Evolutionary conservation across 208 protist genomes (phyloP), one percentile per base, ranked within the genome.

Genomic region (Acanthamoeba healyi): DNA sequence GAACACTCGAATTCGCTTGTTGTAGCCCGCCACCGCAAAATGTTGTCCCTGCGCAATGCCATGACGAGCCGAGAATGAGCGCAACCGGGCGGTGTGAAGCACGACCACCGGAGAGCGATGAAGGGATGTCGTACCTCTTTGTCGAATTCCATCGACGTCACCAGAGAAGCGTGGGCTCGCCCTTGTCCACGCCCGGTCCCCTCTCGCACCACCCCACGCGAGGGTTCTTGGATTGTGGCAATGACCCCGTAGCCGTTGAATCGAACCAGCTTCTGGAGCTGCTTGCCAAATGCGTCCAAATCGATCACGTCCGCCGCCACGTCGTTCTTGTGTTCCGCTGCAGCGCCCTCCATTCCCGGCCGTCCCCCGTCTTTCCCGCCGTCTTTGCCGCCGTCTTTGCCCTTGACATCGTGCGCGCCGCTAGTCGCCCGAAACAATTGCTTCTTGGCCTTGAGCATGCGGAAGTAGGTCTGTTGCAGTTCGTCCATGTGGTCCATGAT

Each of bases 11-110:
- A 91, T 70, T n/a, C 58, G 29, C 58, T 91, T 65, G 84, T 91
- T 91, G 26, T 91, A 70, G 24, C 84, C 84, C 32, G 84, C 84
- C 34, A 91, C 54, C 58, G 54, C 84, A 91, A 91, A 91, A 36
- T 74, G 84, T 46, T 70, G 54, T 1, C 58, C 84, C 84, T 91
- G 67, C 65, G 34, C 58, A n/a, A n/a, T n/a, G n/a, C n/a, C n/a
- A n/a, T n/a, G 58, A 32, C 6, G 58, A 67, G 15, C 15, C 15
- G 58, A 32, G 58, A 67, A 26, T 67, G 49, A 19, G 49, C 6
- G 49, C 29, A 14, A n/a, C 58, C 58, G 19, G 5, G 54, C 7
- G 24, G 54, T 49, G 44, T 12, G 17, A 58, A 58, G 5, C 51
- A 32, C 58, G 29, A 7, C 5, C 2, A 34, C 24, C 49, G 49